A percentile compares a stretch with the other conserved stretches of the same genome.
phyloP scores from a whole-genome alignment of 768 basidiomycete species.

The Calocybe cyanea region DNA sequence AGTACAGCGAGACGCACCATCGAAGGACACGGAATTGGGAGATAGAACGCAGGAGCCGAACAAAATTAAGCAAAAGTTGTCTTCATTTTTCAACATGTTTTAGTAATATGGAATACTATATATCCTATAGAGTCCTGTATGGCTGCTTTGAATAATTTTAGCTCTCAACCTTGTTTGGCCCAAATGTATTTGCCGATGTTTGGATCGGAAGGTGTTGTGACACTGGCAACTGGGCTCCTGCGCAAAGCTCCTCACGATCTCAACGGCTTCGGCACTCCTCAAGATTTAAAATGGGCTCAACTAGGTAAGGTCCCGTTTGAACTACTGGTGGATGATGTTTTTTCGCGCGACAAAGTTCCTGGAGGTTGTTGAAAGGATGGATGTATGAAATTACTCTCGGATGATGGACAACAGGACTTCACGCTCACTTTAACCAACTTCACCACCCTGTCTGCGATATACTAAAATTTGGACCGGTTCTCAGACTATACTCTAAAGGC shows the following conservation, averaged over 20 bases:
- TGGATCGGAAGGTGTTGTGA: constrained; percentile 23
- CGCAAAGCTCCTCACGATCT: constrained; percentile 35
- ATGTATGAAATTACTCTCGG: constrained; percentile 29
- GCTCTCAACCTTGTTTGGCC: no score
- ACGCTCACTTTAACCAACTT: not conserved
- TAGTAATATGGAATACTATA: no score
- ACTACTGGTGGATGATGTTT: constrained; percentile 15
- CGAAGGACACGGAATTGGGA: not conserved
- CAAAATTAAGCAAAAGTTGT: constrained; percentile 7
- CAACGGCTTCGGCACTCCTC: constrained; percentile 44
- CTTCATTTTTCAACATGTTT: constrained; percentile 10
- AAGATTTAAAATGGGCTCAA: constrained; percentile 72
- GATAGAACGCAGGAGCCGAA: not conserved
- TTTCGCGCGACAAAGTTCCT: constrained; percentile 8
- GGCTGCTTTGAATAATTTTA: no score
- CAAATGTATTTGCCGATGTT: constrained; percentile 26
- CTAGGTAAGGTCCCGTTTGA: constrained; percentile 55
- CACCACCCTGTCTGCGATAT: not conserved
- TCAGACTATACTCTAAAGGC: constrained; percentile 93
- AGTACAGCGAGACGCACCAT: not conserved
- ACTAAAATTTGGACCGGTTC: constrained; percentile 15
- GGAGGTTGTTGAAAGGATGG: constrained; percentile 36
- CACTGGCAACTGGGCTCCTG: constrained; percentile 21
- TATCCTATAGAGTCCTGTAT: no score
- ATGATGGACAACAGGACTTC: constrained; percentile 15